Conservation (phyloP, 2,329 filamentous ascomycete genomes). For the Fusarium neocosmosporiellum region DNA sequence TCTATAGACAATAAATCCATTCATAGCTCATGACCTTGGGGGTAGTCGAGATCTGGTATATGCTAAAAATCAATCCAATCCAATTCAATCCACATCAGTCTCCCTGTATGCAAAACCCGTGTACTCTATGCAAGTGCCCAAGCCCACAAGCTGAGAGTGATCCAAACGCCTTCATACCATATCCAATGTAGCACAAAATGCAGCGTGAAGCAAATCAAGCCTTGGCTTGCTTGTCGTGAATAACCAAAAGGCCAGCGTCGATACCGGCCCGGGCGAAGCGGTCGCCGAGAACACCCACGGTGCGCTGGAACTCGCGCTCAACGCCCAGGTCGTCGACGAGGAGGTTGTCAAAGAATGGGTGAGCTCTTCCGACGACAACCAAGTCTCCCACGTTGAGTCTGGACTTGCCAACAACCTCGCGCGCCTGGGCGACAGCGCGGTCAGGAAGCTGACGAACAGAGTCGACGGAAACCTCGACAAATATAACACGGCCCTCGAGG, state of each 20-base stretch:
- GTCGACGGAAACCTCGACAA: constrained; percentile 37
- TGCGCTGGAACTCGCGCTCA: constrained; percentile 42
- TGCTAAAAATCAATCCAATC: not conserved
- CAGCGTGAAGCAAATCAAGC: not conserved
- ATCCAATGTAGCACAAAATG: not conserved
- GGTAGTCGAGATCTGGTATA: not conserved
- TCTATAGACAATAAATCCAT: not conserved
- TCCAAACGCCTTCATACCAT: not conserved
- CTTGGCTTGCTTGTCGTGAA: constrained; percentile 28
- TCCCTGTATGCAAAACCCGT: not conserved
- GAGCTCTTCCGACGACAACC: constrained; percentile 41
- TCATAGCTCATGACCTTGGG: constrained; percentile 10
- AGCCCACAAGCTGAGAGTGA: not conserved
- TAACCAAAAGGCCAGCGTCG: constrained; percentile 46
- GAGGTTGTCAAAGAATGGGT: constrained; percentile 23
- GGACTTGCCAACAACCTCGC: constrained; percentile 37
- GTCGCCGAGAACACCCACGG: constrained; percentile 43
- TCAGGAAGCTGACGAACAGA: constrained; percentile 43
- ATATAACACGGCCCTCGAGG: constrained; percentile 35
- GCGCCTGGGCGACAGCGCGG: constrained; percentile 33
- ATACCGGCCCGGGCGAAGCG: constrained; percentile 41
- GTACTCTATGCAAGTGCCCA: not conserved
- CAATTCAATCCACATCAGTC: not conserved
- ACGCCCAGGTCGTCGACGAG: constrained; percentile 36
- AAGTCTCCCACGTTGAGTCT: constrained; percentile 41